A percentile compares a stretch with the other conserved stretches of the same genome.
These are phyloP conservation scores for Cicer chorassanicum DNA, from an alignment of 306 rosid genomes.

Conservation along the genomic window DNA sequence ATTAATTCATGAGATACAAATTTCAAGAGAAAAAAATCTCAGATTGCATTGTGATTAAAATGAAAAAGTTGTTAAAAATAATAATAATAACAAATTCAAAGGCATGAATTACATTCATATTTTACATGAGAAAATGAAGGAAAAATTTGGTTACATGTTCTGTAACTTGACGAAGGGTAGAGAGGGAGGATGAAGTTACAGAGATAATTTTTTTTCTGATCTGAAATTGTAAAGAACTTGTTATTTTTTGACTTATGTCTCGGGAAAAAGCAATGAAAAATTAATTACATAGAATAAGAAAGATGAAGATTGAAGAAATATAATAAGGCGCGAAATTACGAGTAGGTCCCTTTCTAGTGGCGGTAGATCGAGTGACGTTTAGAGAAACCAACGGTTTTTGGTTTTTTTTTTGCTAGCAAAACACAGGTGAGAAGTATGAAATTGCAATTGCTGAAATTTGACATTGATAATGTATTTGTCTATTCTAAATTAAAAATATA, in stretches of 20 bases:
- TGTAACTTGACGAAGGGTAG: slow-evolving; percentile 50
- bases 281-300: slow-evolving; percentile 9
- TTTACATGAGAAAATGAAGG: slow-evolving; percentile 16
- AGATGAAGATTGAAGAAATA: background rate
- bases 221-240: slow-evolving; percentile 29
- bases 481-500: background rate
- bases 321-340: slow-evolving; percentile 50
- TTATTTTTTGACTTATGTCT: slow-evolving; percentile 22
- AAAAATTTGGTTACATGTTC: slow-evolving; percentile 51
- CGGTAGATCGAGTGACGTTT: slow-evolving; percentile 51
- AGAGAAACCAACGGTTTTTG: slow-evolving; percentile 51
- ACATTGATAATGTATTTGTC: background rate
- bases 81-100: background rate
- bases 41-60: slow-evolving; percentile 8
- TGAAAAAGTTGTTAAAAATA: background rate
- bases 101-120: background rate
- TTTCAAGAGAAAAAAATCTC: slow-evolving; percentile 22
- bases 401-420: slow-evolving; percentile 44
- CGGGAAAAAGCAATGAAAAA: background rate
- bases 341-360: slow-evolving; percentile 35
- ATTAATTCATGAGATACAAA: slow-evolving; percentile 31
- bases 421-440: background rate
- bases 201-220: slow-evolving; percentile 40
- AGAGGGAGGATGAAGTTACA: slow-evolving; percentile 40
- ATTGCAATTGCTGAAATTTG: background rate